Evolutionary conservation across 2,329 filamentous ascomycete species (phyloP).

Genomic region (Monilinia fructicola): DNA sequence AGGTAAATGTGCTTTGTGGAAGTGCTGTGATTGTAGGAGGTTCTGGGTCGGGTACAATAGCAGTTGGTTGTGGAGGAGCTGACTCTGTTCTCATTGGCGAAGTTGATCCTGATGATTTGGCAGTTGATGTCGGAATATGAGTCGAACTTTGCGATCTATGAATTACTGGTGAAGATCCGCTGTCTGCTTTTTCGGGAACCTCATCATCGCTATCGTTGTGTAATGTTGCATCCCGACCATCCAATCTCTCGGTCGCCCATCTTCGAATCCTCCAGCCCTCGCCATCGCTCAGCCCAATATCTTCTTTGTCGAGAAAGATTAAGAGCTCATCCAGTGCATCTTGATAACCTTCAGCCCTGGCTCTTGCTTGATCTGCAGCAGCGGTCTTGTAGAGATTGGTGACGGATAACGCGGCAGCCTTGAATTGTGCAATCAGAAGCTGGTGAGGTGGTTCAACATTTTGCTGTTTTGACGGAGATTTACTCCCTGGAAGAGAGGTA

Average conservation of each 20-base stretch:
- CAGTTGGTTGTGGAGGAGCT: constrained; percentile 30
- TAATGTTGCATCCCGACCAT: constrained; percentile 57
- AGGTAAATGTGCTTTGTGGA: constrained; percentile 64
- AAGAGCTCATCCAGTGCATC: constrained; percentile 90
- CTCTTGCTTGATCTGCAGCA: constrained; percentile 71
- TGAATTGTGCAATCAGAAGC: constrained; percentile 79
- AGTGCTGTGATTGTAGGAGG: constrained; percentile 46
- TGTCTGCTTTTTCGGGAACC: constrained; percentile 57
- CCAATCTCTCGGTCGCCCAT: constrained; percentile 69
- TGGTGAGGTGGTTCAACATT: constrained; percentile 55
- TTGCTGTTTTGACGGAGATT: constrained; percentile 47
- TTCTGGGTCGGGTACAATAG: constrained; percentile 25
- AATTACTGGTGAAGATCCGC: constrained; percentile 58
- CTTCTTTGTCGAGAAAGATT: constrained; percentile 78
- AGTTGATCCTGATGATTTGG: constrained; percentile 33
- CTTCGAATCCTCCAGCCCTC: constrained; percentile 65
- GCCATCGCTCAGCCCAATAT: constrained; percentile 74
- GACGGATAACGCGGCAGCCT: constrained; percentile 85
- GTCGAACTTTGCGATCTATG: constrained; percentile 50
- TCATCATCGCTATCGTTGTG: constrained; percentile 70
- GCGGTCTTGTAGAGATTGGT: constrained; percentile 96
- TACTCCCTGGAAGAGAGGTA: constrained; percentile 55
- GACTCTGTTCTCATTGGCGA: constrained; percentile 40
- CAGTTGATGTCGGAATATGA: constrained; percentile 33
- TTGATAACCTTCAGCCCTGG: constrained; percentile 82